Evolutionary conservation across 345 rosid genomes (phyloP).

Genomic region (Psidium guajava): DNA sequence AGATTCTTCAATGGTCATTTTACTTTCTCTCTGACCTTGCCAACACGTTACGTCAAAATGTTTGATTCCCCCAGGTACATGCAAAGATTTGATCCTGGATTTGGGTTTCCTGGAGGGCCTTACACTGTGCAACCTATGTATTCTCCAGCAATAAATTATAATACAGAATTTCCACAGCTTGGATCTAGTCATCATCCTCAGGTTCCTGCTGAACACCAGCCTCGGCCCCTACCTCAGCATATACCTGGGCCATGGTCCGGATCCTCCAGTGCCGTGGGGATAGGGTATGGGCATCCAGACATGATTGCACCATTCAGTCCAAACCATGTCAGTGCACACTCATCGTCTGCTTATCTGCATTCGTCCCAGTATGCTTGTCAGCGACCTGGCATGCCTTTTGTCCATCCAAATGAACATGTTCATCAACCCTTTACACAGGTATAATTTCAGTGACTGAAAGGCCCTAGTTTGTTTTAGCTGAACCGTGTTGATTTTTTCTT

Average conservation of each 20-base stretch:
- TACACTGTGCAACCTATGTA: constrained; percentile 61
- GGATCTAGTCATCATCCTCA: constrained; percentile 48
- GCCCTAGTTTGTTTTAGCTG: not conserved
- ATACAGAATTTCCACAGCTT: constrained; percentile 83
- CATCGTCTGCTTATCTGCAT: constrained; percentile 46
- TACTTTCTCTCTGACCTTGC: not conserved
- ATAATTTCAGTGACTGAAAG: not conserved
- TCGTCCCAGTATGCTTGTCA: constrained; percentile 67
- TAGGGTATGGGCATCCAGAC: constrained; percentile 70
- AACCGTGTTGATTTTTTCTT: not conserved
- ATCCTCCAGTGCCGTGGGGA: constrained; percentile 39
- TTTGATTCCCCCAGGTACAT: constrained; percentile 30
- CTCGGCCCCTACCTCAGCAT: constrained; percentile 45
- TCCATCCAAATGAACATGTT: constrained; percentile 47
- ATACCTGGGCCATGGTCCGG: constrained; percentile 44
- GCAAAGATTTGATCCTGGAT: constrained; percentile 82
- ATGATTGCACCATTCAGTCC: constrained; percentile 54
- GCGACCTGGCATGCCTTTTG: constrained; percentile 54
- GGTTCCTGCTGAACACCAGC: constrained; percentile 50
- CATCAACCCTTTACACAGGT: constrained; percentile 65
- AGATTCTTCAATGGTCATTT: not conserved
- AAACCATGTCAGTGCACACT: constrained; percentile 39
- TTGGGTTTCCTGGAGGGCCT: constrained; percentile 53
- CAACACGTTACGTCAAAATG: not conserved
- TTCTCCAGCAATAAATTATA: constrained; percentile 65